These are phyloP conservation scores for Oryza punctata DNA, from an alignment of 176 grass and related monocot genomes.

Conservation along the genomic window DNA sequence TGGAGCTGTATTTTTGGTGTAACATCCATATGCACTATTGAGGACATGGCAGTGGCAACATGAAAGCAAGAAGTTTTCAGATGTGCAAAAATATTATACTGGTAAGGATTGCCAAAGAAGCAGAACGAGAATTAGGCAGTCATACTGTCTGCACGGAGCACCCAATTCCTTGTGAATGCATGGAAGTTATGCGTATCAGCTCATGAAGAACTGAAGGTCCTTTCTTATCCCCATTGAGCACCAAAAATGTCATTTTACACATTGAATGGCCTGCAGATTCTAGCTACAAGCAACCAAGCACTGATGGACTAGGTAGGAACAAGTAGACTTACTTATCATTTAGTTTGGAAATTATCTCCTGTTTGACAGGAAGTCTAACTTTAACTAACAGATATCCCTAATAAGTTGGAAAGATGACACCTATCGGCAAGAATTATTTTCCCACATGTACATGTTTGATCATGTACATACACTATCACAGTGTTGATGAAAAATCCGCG, in stretches of 20 bases:
- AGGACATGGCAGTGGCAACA: background rate
- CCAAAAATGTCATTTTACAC: background rate
- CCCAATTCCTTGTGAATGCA: background rate
- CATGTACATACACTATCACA: background rate
- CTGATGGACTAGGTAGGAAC: constrained; percentile 20
- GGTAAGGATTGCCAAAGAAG: background rate
- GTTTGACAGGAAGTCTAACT: background rate
- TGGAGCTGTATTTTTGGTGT: background rate
- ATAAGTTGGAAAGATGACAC: background rate
- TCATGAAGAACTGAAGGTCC: background rate
- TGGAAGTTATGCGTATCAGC: background rate
- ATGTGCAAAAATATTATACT: background rate
- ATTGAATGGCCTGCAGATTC: background rate
- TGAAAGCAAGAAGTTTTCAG: background rate
- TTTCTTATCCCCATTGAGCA: background rate
- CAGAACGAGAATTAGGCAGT: background rate
- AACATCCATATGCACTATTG: background rate
- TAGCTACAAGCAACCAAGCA: background rate
- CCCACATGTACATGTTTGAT: background rate
- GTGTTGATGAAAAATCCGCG: no score
- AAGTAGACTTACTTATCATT: background rate
- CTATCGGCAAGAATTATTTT: background rate
- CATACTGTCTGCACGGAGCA: background rate
- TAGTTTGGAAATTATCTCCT: background rate
- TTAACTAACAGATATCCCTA: background rate